Percentiles rank a stretch among this genome's conserved stretches.
These are phyloP conservation scores for Talaromyces sp. DNA, from an alignment of 2,329 filamentous ascomycete genomes.

Conservation along the genomic window DNA sequence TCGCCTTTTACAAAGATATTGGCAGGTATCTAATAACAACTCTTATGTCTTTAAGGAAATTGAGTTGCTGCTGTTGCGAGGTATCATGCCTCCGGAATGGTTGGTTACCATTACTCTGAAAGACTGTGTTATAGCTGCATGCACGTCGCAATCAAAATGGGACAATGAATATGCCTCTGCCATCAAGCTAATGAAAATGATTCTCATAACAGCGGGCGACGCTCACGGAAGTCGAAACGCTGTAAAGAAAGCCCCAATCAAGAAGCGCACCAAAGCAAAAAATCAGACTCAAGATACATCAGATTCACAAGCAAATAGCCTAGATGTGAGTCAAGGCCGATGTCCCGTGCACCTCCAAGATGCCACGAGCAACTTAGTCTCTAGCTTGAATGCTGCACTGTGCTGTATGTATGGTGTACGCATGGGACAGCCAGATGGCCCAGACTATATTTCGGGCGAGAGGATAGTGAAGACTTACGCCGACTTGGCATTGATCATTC, in stretches of 20 bases:
- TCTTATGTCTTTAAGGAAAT: slow-evolving; percentile 36
- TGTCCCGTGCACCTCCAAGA: slow-evolving; percentile 37
- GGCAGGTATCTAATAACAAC: slow-evolving; percentile 20
- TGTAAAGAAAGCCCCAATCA: not conserved
- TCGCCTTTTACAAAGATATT: slow-evolving; percentile 32
- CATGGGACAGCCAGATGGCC: slow-evolving; percentile 22
- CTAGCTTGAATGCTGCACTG: slow-evolving; percentile 35
- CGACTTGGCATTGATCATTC: slow-evolving; percentile 25
- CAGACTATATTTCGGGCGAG: slow-evolving; percentile 20
- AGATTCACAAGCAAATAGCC: not conserved
- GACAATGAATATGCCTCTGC: slow-evolving; percentile 33
- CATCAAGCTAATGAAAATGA: slow-evolving; percentile 31
- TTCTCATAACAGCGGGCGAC: slow-evolving; percentile 29
- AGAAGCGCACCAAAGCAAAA: not conserved
- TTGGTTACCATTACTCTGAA: slow-evolving; percentile 41
- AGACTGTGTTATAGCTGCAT: slow-evolving; percentile 35
- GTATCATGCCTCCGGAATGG: slow-evolving; percentile 38
- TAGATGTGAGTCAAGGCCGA: not conserved
- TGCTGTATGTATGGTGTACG: slow-evolving; percentile 39
- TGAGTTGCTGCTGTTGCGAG: slow-evolving; percentile 32
- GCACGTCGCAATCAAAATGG: slow-evolving; percentile 36
- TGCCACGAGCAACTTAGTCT: slow-evolving; percentile 36
- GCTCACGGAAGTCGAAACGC: slow-evolving; percentile 13
- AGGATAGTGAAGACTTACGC: slow-evolving; percentile 28
- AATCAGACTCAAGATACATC: not conserved